Evolutionary conservation across 139 green algal genomes (phyloP).

Genomic region (Medakamo hakoo): DNA sequence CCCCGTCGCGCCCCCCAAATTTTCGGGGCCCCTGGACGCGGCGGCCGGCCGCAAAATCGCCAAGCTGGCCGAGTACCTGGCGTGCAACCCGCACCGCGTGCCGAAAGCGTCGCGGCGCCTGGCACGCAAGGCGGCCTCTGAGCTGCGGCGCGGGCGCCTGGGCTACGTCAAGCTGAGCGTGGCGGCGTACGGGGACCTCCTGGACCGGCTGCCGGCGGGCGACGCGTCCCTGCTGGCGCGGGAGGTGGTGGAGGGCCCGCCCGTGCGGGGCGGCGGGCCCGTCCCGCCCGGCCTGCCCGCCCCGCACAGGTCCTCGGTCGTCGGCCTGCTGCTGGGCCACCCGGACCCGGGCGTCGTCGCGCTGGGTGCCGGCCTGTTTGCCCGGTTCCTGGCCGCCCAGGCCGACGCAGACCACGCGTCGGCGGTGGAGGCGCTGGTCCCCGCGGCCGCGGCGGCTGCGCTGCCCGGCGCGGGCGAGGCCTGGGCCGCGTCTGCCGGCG

Average conservation of each 20-base stretch:
- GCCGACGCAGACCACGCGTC: slow-evolving; percentile 19
- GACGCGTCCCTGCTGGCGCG: slow-evolving; percentile 18
- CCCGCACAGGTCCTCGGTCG: slow-evolving; percentile 7
- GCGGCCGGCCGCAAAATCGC: slow-evolving; percentile 26
- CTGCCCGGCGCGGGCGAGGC: background rate
- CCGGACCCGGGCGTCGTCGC: slow-evolving; percentile 2
- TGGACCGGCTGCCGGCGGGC: slow-evolving; percentile 4
- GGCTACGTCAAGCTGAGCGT: slow-evolving; percentile 29
- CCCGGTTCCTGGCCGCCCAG: slow-evolving; percentile 7
- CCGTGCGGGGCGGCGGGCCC: background rate
- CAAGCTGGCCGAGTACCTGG: slow-evolving; percentile 31
- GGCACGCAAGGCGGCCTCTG: slow-evolving; percentile 18
- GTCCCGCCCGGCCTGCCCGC: background rate
- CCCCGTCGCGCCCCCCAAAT: slow-evolving; percentile 16
- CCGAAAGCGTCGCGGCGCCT: slow-evolving; percentile 37
- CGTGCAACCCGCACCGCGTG: slow-evolving; percentile 26
- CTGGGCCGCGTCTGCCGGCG: background rate
- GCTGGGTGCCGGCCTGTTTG: slow-evolving; percentile 21
- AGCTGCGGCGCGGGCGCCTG: slow-evolving; percentile 11
- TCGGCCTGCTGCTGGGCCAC: slow-evolving; percentile 20
- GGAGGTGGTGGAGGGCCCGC: slow-evolving; percentile 18
- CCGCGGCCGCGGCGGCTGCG: background rate
- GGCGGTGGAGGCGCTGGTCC: slow-evolving; percentile 22
- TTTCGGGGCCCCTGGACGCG: slow-evolving; percentile 10
- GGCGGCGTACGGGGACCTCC: slow-evolving; percentile 19